phyloP scores from a whole-genome alignment of 2,329 filamentous ascomycete species.

The Exophiala alcalophila region DNA sequence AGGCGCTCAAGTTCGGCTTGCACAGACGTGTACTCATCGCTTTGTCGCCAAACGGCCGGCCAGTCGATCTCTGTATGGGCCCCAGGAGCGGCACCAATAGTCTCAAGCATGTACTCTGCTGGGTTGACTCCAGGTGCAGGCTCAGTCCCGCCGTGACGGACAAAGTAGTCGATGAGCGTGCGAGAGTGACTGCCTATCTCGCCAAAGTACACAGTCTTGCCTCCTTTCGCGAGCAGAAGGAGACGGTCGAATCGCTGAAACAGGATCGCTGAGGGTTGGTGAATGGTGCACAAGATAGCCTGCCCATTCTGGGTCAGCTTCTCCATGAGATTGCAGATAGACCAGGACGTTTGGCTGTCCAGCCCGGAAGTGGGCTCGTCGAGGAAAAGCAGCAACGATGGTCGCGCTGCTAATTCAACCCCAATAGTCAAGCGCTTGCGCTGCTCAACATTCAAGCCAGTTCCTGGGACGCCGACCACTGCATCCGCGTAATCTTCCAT shows the following conservation, averaged over 20 bases:
- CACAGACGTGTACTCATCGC: conserved; percentile 55
- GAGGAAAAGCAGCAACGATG: conserved; percentile 64
- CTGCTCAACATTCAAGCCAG: conserved; percentile 62
- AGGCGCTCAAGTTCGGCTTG: conserved; percentile 56
- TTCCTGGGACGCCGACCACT: conserved; percentile 64
- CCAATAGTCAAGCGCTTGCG: conserved; percentile 81
- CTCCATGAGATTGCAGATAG: conserved; percentile 60
- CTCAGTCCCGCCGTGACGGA: conserved; percentile 61
- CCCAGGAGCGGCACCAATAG: conserved; percentile 54
- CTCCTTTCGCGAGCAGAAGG: conserved; percentile 71
- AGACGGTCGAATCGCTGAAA: conserved; percentile 65
- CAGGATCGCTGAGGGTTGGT: conserved; percentile 54
- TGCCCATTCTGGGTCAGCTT: conserved; percentile 57
- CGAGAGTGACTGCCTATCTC: conserved; percentile 64
- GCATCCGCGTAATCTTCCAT: conserved; percentile 61
- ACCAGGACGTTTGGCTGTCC: conserved; percentile 62
- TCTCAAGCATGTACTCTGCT: conserved; percentile 54
- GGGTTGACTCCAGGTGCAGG: conserved; percentile 68
- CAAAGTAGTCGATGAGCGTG: conserved; percentile 70
- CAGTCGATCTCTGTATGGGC: conserved; percentile 63
- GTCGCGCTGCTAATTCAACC: conserved; percentile 74
- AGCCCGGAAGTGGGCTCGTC: conserved; percentile 67
- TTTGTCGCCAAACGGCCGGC: conserved; percentile 60
- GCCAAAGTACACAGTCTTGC: conserved; percentile 71
- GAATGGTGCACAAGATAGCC: conserved; percentile 55